Conservation (phyloP, 164 flowering plant species). For the Aristolochia californica region DNA sequence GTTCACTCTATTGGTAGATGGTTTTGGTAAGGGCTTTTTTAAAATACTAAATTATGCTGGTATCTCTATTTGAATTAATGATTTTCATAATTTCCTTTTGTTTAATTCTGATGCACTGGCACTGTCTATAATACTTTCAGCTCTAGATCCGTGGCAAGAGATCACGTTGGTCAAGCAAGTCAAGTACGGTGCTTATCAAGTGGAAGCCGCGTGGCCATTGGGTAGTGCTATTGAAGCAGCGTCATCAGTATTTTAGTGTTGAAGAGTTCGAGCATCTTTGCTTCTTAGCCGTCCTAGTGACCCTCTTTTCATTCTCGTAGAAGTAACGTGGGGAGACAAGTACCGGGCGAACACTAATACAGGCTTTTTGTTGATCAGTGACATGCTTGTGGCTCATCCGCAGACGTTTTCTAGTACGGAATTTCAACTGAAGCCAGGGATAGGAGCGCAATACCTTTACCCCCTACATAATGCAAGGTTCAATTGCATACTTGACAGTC, state of each 20-base stretch:
- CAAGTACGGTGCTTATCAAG: conserved; percentile 41
- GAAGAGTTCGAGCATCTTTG: not conserved
- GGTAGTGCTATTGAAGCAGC: conserved; percentile 93
- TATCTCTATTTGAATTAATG: not conserved
- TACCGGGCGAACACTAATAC: too few relatives aligned
- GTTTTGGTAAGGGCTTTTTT: conserved; percentile 33
- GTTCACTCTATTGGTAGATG: conserved; percentile 40
- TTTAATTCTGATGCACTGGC: not conserved
- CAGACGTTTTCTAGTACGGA: too few relatives aligned
- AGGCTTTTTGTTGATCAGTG: too few relatives aligned
- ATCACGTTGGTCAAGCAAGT: conserved; percentile 84
- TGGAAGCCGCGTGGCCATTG: conserved; percentile 97
- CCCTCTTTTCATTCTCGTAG: too few relatives aligned
- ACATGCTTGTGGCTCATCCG: too few relatives aligned
- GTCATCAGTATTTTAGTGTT: conserved; percentile 22
- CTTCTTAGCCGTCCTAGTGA: too few relatives aligned
- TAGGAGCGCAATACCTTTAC: too few relatives aligned
- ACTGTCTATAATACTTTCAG: conserved; percentile 22
- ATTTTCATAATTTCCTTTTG: not conserved
- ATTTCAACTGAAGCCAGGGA: too few relatives aligned
- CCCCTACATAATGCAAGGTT: too few relatives aligned
- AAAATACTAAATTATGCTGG: not conserved
- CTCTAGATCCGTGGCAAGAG: conserved; percentile 64
- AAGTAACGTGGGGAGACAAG: too few relatives aligned
- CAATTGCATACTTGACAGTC: too few relatives aligned